phyloP scores from a whole-genome alignment of 805 yeast species.

The Metschnikowia amazonensis region DNA sequence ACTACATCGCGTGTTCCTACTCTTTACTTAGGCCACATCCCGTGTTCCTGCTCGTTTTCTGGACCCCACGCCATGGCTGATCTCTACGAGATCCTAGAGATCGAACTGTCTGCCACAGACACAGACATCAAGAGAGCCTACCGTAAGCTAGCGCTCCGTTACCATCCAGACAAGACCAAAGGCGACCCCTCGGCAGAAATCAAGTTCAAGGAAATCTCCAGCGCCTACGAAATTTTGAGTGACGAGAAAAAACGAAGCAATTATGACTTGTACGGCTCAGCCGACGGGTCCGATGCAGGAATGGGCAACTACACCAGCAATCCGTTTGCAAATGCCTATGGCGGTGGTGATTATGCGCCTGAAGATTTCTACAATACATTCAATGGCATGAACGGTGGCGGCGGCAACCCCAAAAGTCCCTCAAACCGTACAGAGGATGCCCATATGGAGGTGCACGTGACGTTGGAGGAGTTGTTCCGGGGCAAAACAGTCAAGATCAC shows the following conservation, averaged over 20 bases:
- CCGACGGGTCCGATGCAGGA: conserved; percentile 23
- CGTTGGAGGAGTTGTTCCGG: conserved; percentile 69
- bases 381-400: conserved; percentile 38
- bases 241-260: conserved; percentile 61
- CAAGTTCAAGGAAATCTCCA: conserved; percentile 76
- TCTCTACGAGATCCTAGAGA: conserved; percentile 67
- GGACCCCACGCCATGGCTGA: conserved; percentile 10
- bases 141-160: conserved; percentile 72
- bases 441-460: conserved; percentile 55
- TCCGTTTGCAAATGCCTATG: conserved; percentile 33
- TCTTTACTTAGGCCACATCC: background rate
- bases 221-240: conserved; percentile 79
- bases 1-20: background rate
- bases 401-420: conserved; percentile 12
- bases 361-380: conserved; percentile 76
- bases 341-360: conserved; percentile 52
- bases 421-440: conserved; percentile 60
- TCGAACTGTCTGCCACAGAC: conserved; percentile 59
- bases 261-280: conserved; percentile 56
- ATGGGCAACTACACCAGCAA: conserved; percentile 27
- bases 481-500: conserved; percentile 78
- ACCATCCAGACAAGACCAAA: conserved; percentile 86
- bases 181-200: conserved; percentile 69
- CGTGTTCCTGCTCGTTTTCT: background rate
- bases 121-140: conserved; percentile 81